Conservation (phyloP, 768 basidiomycete genomes). For the Lactarius hengduanensis region DNA sequence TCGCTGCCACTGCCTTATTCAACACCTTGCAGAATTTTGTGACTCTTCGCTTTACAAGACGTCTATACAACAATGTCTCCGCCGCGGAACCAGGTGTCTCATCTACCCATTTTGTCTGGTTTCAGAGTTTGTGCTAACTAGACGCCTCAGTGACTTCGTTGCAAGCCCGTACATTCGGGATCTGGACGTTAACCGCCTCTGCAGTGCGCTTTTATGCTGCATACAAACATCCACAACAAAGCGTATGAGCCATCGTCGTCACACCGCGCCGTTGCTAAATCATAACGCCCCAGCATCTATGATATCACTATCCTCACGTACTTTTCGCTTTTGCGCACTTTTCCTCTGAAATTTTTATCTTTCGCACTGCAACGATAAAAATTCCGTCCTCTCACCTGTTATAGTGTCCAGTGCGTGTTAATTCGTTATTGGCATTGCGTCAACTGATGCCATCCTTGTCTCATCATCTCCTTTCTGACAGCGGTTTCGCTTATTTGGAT, state of each 20-base stretch:
- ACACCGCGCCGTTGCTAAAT: conserved; percentile 9
- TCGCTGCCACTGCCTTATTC: conserved; percentile 75
- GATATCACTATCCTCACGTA: conserved; percentile 87
- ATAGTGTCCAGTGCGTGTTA: conserved; percentile 79
- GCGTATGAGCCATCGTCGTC: conserved; percentile 48
- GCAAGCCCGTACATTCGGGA: conserved; percentile 85
- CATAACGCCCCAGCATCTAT: conserved; percentile 62
- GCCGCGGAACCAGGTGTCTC: conserved; percentile 30
- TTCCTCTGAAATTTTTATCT: conserved; percentile 80
- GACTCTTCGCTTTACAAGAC: conserved; percentile 73
- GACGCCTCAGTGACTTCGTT: conserved; percentile 68
- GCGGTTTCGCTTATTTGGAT: conserved; percentile 80
- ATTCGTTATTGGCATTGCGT: neutral
- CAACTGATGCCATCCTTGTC: conserved; percentile 9
- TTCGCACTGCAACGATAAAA: conserved; percentile 65
- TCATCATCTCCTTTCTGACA: conserved; percentile 35
- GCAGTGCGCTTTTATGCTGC: conserved; percentile 84
- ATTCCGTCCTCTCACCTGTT: conserved; percentile 64
- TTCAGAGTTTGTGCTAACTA: neutral
- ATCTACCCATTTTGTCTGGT: conserved; percentile 1
- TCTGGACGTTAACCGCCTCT: conserved; percentile 88
- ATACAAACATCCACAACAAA: conserved; percentile 81
- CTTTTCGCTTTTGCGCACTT: conserved; percentile 90
- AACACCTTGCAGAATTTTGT: conserved; percentile 83
- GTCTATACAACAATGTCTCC: conserved; percentile 60